Base-by-base conservation (phyloP, 805 yeast genomes). In the Saturnispora serradocipensis region DNA sequence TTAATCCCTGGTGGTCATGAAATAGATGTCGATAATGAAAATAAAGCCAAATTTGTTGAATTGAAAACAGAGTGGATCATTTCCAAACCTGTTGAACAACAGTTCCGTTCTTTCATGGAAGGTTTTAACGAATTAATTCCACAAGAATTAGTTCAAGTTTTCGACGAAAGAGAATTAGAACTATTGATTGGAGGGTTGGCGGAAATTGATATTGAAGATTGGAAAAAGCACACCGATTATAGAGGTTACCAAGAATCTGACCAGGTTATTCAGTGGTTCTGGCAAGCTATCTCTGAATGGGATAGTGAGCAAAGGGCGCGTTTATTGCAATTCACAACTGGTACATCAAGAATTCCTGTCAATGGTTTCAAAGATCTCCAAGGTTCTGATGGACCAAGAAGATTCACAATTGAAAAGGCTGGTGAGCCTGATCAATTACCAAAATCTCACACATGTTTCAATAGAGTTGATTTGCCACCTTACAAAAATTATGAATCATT, bases 211-310 rank as follows among this genome's bases (percentile, higher is more conserved):
- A 86, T 91, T 53, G 97, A 90, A 58, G 99, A 93, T 73, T 93
- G 99, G 99, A 93, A 89, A 72, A 90, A 88, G 67, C 97, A 93
- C 68, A 93, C 99, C 20, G 99, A 93, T 69, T 93, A 93, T 72
- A 82, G 99, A 72, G 99, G 99, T 5, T 93, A 91, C 70, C 91
- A 89, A 67, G 98, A 93, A 71, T 81, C 81, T 57, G 99, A 93
- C 70, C 96, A 89, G 71, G 97, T 89, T 48, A 83, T 93, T 59
- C 95, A 91, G 73, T 93, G 99, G 99, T 93, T 93, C 80, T 93
- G 99, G 99, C 82, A 81, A 69, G 86, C 95, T 71, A 82, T 93
- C 60, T 75, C 83, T 49, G 87, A 84, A 65, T 90, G 97, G 97
- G 98, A 93, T 67, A 80, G 89, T 51, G 99, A 93, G 68, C 97